Base-by-base conservation (phyloP, 1,284 basidiomycete species). In the Austroboletus rostrupii region DNA sequence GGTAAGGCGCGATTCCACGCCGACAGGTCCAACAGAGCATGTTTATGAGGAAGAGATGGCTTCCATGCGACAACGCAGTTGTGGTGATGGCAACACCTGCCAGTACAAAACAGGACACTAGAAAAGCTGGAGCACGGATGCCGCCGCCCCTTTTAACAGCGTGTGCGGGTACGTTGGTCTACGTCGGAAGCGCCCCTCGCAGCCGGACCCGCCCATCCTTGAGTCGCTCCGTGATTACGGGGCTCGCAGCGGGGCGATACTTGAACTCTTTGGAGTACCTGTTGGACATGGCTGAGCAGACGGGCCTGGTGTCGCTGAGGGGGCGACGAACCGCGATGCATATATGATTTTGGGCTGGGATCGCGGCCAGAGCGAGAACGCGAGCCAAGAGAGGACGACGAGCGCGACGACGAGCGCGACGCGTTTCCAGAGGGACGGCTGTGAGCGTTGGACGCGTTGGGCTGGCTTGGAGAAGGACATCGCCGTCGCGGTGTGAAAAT, bases 201-300 rank as follows among this genome's bases (percentile, higher is more conserved):
- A 80, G 43, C 11, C 72, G 67, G 8, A 66, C 60, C 5, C 65
- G 60, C 2, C 78, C 77, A 45, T 78, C 76, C 49, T 73, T 72
- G 50, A 81, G 64, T 43, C 47, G 61, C 54, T 81, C 77, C 0
- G 75, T 78, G 51, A 80, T 68, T 43, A 81, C 62, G 20, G 79
- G 78, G 48, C 75, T 78, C n/a, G 78, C 79, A 6, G 78, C 77
- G 5, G 79, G 79, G 33, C 79, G 66, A 55, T 69, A 79, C 57
- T 77, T 78, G 65, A 68, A 71, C 49, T 77, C 72, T 53, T 73
- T 70, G n/a, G 77, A 80, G 55, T 79, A 81, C 53, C 78, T 80
- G 51, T 33, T 20, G 1, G 21, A 36, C 19, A 23, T 20, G 11
- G 23, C 17, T 41, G 43, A 46, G 42, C 14, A 7, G 2, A 3